Conservation (phyloP, 257 asterid species). For the Solanum chiquidenum region DNA sequence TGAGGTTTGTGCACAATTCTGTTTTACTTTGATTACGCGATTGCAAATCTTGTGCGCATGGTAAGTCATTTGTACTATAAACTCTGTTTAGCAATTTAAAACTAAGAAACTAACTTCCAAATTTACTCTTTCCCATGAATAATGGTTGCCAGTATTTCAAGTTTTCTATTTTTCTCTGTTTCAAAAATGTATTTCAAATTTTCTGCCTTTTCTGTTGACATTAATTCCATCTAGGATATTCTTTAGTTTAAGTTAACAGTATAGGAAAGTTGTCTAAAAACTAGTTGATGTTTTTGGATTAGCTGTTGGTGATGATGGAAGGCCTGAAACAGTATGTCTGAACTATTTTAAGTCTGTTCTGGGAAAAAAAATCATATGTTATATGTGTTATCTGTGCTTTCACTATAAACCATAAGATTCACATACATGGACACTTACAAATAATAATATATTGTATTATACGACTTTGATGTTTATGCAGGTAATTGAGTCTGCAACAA, state of each 20-base stretch:
- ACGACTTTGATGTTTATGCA: constrained; percentile 21
- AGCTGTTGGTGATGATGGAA: constrained; percentile 55
- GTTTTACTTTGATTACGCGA: not conserved
- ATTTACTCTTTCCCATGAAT: not conserved
- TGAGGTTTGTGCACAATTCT: constrained; percentile 40
- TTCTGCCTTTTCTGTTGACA: not conserved
- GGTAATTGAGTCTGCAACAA: constrained; percentile 49
- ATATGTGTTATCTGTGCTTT: not conserved
- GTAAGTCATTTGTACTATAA: not conserved
- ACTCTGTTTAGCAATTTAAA: not conserved
- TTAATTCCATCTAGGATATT: not conserved
- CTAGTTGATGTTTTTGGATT: not conserved
- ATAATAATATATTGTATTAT: not conserved
- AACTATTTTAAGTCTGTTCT: not conserved
- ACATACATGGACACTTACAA: not conserved
- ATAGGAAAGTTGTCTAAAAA: not conserved
- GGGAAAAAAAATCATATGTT: not conserved
- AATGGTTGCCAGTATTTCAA: not conserved
- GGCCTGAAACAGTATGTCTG: constrained; percentile 68
- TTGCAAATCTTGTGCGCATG: not conserved
- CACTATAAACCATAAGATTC: not conserved
- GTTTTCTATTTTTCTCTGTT: not conserved
- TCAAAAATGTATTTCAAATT: not conserved
- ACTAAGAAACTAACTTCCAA: not conserved
- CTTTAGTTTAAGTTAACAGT: not conserved